A percentile compares a stretch with the other conserved stretches of the same genome.
Conservation (phyloP, 768 basidiomycete species). For the Boletus bicolor region DNA sequence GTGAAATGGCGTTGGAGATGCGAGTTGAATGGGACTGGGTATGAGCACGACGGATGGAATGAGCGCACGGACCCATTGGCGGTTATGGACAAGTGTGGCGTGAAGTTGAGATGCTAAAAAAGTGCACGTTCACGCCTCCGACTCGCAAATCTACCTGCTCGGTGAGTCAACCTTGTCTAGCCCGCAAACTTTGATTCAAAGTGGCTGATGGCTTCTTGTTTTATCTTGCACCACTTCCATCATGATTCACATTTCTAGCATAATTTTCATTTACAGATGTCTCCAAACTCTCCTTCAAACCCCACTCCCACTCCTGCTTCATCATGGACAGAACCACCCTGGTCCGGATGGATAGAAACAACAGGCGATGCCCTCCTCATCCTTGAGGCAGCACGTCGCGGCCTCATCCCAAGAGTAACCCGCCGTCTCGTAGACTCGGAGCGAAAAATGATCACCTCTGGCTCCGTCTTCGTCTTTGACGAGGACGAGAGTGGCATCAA, state of each 20-base stretch:
- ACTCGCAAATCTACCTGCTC: slow-evolving; percentile 60
- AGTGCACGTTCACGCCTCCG: slow-evolving; percentile 44
- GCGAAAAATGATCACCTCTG: slow-evolving; percentile 87
- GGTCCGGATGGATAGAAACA: slow-evolving; percentile 93
- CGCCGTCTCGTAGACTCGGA: slow-evolving; percentile 90
- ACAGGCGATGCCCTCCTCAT: slow-evolving; percentile 95
- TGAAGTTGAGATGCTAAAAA: slow-evolving; percentile 28
- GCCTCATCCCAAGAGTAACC: slow-evolving; percentile 89
- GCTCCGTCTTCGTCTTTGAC: slow-evolving; percentile 95
- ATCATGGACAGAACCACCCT: slow-evolving; percentile 85
- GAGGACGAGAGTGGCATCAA: slow-evolving; percentile 97
- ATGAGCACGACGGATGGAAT: not conserved
- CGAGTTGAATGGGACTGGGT: too few species aligned
- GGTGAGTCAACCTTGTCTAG: slow-evolving; percentile 70
- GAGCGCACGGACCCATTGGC: slow-evolving; percentile 30
- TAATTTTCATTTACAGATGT: slow-evolving; percentile 13
- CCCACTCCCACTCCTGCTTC: slow-evolving; percentile 23
- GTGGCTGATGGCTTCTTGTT: slow-evolving; percentile 17
- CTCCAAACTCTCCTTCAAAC: slow-evolving; percentile 28
- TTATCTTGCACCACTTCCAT: slow-evolving; percentile 7
- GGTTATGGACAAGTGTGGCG: slow-evolving; percentile 33
- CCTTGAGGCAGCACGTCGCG: slow-evolving; percentile 88
- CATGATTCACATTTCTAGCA: slow-evolving; percentile 4
- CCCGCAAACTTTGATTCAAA: slow-evolving; percentile 42
- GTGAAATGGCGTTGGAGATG: too few species aligned